phyloP scores from a whole-genome alignment of 345 rosid species.

The Pugionium cornutum region DNA sequence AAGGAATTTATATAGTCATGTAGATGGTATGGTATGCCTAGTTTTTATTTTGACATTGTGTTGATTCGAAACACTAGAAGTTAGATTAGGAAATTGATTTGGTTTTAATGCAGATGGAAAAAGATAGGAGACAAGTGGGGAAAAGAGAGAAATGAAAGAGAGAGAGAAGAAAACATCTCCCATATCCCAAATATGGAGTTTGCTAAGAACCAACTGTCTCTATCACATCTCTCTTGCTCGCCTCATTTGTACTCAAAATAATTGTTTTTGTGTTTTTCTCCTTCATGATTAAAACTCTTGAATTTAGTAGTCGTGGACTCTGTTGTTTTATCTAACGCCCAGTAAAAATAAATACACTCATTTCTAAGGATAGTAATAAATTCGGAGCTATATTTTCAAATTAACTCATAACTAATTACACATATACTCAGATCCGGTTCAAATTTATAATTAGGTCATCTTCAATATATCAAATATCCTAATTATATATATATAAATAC shows the following conservation, averaged over 20 bases:
- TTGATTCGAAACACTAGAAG: background rate
- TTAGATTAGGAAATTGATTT: background rate
- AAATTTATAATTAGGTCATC: too few relatives aligned
- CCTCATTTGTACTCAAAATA: conserved; percentile 15
- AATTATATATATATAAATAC: too few relatives aligned
- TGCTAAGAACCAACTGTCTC: conserved; percentile 28
- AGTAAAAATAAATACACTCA: too few relatives aligned
- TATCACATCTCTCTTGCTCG: conserved; percentile 22
- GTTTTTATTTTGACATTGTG: background rate
- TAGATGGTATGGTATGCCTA: background rate
- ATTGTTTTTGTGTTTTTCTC: background rate
- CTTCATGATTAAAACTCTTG: background rate
- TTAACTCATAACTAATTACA: too few relatives aligned
- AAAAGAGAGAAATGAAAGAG: background rate
- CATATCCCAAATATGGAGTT: conserved; percentile 29
- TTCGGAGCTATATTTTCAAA: too few relatives aligned
- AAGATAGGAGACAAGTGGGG: conserved; percentile 36
- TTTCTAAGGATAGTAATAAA: too few relatives aligned
- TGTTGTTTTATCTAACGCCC: too few relatives aligned
- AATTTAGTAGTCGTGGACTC: too few relatives aligned
- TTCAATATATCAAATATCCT: too few relatives aligned
- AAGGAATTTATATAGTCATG: background rate
- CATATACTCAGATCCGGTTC: too few relatives aligned
- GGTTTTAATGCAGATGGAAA: conserved; percentile 16
- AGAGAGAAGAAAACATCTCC: conserved; percentile 25